These are phyloP conservation scores for Exophiala aquamarina DNA, from an alignment of 2,329 filamentous ascomycete species.

Conservation along the genomic window DNA sequence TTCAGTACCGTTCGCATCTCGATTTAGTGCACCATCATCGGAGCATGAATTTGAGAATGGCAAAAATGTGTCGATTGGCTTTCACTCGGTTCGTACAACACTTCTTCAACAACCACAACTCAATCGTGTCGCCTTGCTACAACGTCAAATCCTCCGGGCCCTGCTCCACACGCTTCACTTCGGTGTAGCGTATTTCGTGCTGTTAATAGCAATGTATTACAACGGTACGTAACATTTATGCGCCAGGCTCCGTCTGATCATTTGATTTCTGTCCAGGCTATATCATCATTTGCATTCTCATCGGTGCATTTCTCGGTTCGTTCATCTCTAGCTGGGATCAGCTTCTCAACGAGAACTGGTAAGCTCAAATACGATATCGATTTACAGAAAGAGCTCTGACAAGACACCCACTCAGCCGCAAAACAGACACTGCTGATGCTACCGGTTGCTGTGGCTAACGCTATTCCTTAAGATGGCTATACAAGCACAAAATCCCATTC, in stretches of 20 bases:
- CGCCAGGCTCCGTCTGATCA: too few relatives aligned
- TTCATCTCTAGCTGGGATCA: constrained; percentile 68
- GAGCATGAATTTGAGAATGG: neutral
- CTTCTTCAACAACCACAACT: neutral
- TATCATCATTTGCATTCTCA: constrained; percentile 77
- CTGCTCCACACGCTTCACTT: constrained; percentile 44
- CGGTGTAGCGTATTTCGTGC: constrained; percentile 74
- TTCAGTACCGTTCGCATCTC: too few relatives aligned
- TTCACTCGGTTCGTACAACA: neutral
- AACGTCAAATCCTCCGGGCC: neutral
- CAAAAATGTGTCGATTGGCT: too few relatives aligned
- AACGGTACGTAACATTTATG: constrained; percentile 46
- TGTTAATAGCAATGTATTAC: constrained; percentile 67
- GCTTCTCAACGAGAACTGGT: constrained; percentile 5
- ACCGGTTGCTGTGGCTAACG: neutral
- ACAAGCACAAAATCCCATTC: too few relatives aligned
- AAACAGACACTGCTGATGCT: neutral
- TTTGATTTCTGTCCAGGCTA: constrained; percentile 59
- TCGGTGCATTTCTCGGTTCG: constrained; percentile 71
- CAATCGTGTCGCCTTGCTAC: neutral
- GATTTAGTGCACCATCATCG: neutral
- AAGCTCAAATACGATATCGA: neutral
- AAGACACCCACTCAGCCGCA: neutral
- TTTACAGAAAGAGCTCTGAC: neutral
- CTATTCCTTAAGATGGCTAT: too few relatives aligned